Evolutionary conservation across 2,329 filamentous ascomycete species (phyloP), one percentile per base, ranked within the genome.

Genomic region (Trichoderma simmonsii): DNA sequence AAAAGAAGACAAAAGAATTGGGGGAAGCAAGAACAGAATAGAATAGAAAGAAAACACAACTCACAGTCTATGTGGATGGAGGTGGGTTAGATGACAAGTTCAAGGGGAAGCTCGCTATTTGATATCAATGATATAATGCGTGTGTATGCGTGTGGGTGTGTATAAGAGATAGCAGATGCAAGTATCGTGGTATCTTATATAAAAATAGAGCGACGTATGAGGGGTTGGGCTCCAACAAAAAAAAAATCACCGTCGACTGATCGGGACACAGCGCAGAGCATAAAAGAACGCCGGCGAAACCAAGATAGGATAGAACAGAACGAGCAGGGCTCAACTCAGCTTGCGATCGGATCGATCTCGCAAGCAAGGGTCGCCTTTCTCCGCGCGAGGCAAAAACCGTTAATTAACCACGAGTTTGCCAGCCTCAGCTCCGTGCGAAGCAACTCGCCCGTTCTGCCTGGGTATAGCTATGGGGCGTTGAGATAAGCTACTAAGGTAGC

Each of bases 161-260:
- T 57, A 67, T 57, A 39, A 67, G 51, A 60, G 57, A 60, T 60
- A 34, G 9, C 30, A 15, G 32, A 34, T 34, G 28, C 57, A n/a
- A 26, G 24, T 43, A 62, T 62, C 24, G 60, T 36, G 34, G 34
- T 63, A 43, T 36, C 34, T 28, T 43, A 62, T 39, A 62, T 24
- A 54, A 54, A 54, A 24, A 54, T 54, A 54, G n/a, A 54, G 39
- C 6, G 2, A n/a, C 18, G 43, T 51, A 43, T 36, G 66, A 69
- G 57, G 67, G 57, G 57, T 70, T 62, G 57, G 57, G 67, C 39
- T 70, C 56, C 57, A 36, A 54, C 28, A 70, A 60, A 28, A 43
- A 69, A 60, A 28, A 43, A 54, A n/a, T 59, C 56, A 43, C n/a
- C 43, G 21, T 62, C 56, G 30, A 62, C 36, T 28, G 30, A 32